Evolutionary conservation across 2,329 filamentous ascomycete species (phyloP).

Genomic region (Paecilomyces sp.): DNA sequence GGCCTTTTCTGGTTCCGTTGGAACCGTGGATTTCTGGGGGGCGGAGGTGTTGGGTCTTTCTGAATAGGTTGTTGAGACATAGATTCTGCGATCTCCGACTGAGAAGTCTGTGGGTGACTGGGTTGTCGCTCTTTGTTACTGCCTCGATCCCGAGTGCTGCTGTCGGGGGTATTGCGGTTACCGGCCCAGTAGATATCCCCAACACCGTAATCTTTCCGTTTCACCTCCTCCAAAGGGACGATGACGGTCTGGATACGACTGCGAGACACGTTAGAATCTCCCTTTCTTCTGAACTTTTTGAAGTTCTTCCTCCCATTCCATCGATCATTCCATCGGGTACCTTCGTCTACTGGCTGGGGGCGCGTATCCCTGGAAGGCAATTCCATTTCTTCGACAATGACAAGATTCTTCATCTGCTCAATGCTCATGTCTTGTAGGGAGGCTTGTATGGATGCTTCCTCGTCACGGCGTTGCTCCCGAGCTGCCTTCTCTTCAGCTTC

Average conservation of each 20-base stretch:
- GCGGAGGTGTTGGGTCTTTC: slow-evolving; percentile 3
- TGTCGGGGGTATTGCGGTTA: slow-evolving; percentile 22
- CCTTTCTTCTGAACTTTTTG: slow-evolving; percentile 63
- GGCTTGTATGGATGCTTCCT: slow-evolving; percentile 56
- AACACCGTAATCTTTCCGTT: slow-evolving; percentile 63
- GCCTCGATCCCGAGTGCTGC: slow-evolving; percentile 8
- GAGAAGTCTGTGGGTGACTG: slow-evolving; percentile 3
- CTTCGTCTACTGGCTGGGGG: slow-evolving; percentile 30
- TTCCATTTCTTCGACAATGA: slow-evolving; percentile 70
- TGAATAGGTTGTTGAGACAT: slow-evolving; percentile 3
- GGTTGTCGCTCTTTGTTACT: slow-evolving; percentile 21
- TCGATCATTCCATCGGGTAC: slow-evolving; percentile 69
- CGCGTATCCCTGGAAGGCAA: slow-evolving; percentile 38
- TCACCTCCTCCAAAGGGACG: slow-evolving; percentile 64
- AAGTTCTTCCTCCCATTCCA: slow-evolving; percentile 98
- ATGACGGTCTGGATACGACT: slow-evolving; percentile 52
- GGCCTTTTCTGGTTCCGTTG: slow-evolving; percentile 21
- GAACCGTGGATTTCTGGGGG: background rate
- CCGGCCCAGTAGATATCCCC: slow-evolving; percentile 68
- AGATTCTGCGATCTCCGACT: slow-evolving; percentile 2
- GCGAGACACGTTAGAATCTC: slow-evolving; percentile 26
- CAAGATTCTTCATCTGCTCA: slow-evolving; percentile 63
- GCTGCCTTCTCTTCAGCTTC: slow-evolving; percentile 47
- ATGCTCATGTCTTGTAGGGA: slow-evolving; percentile 61
- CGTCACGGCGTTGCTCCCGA: slow-evolving; percentile 53